phyloP scores from a whole-genome alignment of 495 filamentous ascomycete genomes.

The Parmelia sp. region DNA sequence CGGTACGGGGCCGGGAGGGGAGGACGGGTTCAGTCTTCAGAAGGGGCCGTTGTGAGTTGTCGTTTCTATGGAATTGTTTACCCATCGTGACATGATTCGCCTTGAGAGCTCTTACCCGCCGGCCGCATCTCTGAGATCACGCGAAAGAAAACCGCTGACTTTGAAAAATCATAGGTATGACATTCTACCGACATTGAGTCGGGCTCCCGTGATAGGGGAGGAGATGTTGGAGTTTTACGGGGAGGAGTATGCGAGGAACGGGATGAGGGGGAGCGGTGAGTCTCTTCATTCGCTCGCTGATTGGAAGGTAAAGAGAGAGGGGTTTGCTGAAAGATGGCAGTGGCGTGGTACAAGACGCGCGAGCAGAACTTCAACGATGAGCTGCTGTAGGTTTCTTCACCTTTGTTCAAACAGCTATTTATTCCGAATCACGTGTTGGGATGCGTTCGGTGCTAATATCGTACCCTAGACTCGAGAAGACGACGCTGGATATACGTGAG shows the following conservation, averaged over 20 bases:
- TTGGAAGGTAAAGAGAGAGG: too few relatives aligned
- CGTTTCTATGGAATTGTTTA: too few relatives aligned
- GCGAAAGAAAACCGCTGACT: too few relatives aligned
- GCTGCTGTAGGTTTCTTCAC: slow-evolving; percentile 33
- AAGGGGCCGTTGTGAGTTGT: slow-evolving; percentile 53
- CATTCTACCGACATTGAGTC: slow-evolving; percentile 43
- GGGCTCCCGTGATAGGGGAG: slow-evolving; percentile 51
- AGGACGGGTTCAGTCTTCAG: slow-evolving; percentile 46
- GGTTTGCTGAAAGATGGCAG: too few relatives aligned
- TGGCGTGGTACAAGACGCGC: slow-evolving; percentile 76
- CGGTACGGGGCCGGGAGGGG: slow-evolving; percentile 48
- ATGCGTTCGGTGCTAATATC: neutral
- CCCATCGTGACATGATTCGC: too few relatives aligned
- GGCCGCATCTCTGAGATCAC: too few relatives aligned
- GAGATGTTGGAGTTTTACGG: slow-evolving; percentile 70
- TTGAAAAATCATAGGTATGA: too few relatives aligned
- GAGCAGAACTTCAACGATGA: slow-evolving; percentile 75
- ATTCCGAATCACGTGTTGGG: neutral
- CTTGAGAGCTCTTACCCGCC: too few relatives aligned
- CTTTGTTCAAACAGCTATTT: neutral
- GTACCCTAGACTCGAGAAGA: slow-evolving; percentile 31
- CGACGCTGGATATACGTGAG: slow-evolving; percentile 55
- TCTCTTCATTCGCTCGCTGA: slow-evolving; percentile 4
- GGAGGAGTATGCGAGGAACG: slow-evolving; percentile 59
- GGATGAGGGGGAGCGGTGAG: slow-evolving; percentile 68